phyloP scores from a whole-genome alignment of 2,329 filamentous ascomycete species.

The Talaromyces piceae region DNA sequence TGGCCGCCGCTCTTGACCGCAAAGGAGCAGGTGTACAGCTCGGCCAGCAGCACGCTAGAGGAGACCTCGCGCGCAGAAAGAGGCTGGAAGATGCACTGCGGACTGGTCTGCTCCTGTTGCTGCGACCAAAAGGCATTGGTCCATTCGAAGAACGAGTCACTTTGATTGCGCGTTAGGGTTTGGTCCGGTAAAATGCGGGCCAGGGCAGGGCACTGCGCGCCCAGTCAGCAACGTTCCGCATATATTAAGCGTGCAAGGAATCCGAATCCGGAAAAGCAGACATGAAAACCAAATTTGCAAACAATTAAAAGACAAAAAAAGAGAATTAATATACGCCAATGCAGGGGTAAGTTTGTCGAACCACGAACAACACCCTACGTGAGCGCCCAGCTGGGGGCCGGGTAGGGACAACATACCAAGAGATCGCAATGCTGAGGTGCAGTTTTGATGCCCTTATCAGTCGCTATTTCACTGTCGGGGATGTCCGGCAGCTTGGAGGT shows the following conservation, averaged over 20 bases:
- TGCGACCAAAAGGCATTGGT: slow-evolving; percentile 26
- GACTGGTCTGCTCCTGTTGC: slow-evolving; percentile 28
- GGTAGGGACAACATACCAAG: not conserved
- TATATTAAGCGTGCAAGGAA: not conserved
- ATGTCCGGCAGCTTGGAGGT: not conserved
- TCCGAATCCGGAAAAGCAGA: too few species aligned
- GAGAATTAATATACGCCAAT: too few species aligned
- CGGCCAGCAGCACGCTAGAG: slow-evolving; percentile 24
- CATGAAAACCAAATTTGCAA: too few species aligned
- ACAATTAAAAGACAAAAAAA: too few species aligned
- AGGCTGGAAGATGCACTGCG: slow-evolving; percentile 29
- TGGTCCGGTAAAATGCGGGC: slow-evolving; percentile 8
- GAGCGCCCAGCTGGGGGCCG: not conserved
- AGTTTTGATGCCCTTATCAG: not conserved
- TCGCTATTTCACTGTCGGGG: not conserved
- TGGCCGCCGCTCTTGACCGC: slow-evolving; percentile 53
- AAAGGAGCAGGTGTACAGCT: slow-evolving; percentile 35
- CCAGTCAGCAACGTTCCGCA: not conserved
- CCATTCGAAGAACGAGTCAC: slow-evolving; percentile 12
- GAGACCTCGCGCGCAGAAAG: slow-evolving; percentile 22
- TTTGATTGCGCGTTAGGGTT: slow-evolving; percentile 10
- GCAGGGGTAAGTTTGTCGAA: not conserved
- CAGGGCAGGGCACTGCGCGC: slow-evolving; percentile 8
- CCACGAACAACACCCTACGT: not conserved
- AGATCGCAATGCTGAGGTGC: not conserved